A percentile compares a stretch with the other conserved stretches of the same genome.
These are phyloP conservation scores for Phellinidium pouzarii DNA, from an alignment of 1,284 basidiomycete genomes.

Conservation along the genomic window DNA sequence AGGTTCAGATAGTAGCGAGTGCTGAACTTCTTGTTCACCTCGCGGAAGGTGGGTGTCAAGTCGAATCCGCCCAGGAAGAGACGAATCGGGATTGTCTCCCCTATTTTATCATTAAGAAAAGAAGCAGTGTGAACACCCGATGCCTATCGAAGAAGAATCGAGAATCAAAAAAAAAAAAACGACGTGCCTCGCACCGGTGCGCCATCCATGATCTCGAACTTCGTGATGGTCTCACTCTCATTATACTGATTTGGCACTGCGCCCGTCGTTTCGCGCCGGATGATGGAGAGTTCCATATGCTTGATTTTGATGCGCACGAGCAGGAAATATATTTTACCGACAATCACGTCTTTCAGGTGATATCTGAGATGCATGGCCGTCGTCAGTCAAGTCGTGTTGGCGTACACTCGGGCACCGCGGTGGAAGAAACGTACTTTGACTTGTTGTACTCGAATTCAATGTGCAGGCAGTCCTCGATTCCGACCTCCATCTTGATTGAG, in stretches of 20 bases:
- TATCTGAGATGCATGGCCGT: constrained; percentile 50
- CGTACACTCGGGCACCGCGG: not conserved
- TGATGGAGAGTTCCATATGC: constrained; percentile 98
- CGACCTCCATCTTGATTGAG: constrained; percentile 99
- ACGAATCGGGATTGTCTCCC: constrained; percentile 97
- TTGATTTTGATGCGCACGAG: constrained; percentile 99
- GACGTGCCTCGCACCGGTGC: constrained; percentile 79
- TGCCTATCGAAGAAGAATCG: not conserved
- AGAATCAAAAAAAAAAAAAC: constrained; percentile 19
- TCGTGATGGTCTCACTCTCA: constrained; percentile 98
- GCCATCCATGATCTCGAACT: constrained; percentile 99
- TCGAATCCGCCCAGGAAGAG: constrained; percentile 98
- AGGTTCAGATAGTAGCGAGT: constrained; percentile 95
- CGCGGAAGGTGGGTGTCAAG: constrained; percentile 95
- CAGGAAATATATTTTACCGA: constrained; percentile 98
- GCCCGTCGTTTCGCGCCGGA: constrained; percentile 94
- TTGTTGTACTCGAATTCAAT: constrained; percentile 99
- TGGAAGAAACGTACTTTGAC: constrained; percentile 67
- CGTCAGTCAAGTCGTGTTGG: not conserved
- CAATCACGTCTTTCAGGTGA: constrained; percentile 97
- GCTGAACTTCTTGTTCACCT: constrained; percentile 99
- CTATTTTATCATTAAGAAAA: constrained; percentile 36
- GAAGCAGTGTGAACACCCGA: not conserved
- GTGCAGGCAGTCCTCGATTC: constrained; percentile 97
- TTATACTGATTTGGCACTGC: constrained; percentile 97